Conservation (phyloP, 805 yeast genomes). For the Spathaspora passalidarum region DNA sequence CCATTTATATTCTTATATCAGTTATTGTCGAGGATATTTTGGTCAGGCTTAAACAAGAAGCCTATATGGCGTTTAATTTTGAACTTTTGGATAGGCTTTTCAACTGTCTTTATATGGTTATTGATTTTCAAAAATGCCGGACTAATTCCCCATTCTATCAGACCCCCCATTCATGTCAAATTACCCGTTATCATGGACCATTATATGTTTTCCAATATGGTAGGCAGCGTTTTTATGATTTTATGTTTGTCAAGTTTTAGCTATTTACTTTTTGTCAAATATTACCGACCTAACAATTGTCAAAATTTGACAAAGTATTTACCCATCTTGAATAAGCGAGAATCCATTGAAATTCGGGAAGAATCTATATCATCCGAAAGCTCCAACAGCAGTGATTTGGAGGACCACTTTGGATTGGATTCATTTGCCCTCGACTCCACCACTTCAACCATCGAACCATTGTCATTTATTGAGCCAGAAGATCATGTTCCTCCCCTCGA, state of each 20-base stretch:
- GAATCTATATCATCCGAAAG: not conserved
- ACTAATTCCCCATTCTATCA: slow-evolving; percentile 48
- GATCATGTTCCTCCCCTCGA: not conserved
- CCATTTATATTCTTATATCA: slow-evolving; percentile 12
- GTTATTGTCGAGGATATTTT: slow-evolving; percentile 12
- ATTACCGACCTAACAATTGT: not conserved
- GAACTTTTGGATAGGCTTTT: slow-evolving; percentile 49
- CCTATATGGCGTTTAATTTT: slow-evolving; percentile 35
- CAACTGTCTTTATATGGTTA: slow-evolving; percentile 55
- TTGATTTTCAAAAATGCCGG: slow-evolving; percentile 58
- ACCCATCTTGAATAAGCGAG: not conserved
- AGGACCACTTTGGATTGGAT: not conserved
- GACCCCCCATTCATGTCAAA: slow-evolving; percentile 57
- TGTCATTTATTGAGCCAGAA: not conserved
- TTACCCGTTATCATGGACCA: slow-evolving; percentile 42
- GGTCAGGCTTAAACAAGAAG: slow-evolving; percentile 35
- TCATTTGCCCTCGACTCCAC: not conserved
- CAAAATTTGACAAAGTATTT: not conserved
- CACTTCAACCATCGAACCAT: not conserved
- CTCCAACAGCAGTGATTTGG: not conserved
- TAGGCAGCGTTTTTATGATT: slow-evolving; percentile 3
- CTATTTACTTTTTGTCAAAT: slow-evolving; percentile 3
- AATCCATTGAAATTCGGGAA: not conserved
- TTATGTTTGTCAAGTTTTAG: not conserved
- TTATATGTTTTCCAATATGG: slow-evolving; percentile 26